A percentile compares a stretch with the other conserved stretches of the same genome.
These are phyloP conservation scores for Acrocalymma vagum DNA, from an alignment of 2,329 filamentous ascomycete species.

Conservation along the genomic window DNA sequence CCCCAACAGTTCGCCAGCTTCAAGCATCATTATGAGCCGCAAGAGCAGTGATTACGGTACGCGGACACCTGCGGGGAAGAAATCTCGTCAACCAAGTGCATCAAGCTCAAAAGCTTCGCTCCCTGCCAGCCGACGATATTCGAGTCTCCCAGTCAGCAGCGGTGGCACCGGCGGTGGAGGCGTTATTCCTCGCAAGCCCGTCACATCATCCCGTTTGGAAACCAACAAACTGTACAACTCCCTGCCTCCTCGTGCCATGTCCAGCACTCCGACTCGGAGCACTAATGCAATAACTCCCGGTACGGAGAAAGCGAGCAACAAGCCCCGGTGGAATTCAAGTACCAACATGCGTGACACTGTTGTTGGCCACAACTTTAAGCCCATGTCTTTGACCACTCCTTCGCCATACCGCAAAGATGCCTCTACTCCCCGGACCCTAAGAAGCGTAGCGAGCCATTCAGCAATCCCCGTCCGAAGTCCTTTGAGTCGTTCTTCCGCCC, in stretches of 20 bases:
- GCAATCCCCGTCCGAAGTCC: constrained; percentile 47
- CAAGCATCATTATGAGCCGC: constrained; percentile 67
- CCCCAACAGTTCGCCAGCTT: constrained; percentile 70
- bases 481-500: constrained; percentile 33
- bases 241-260: constrained; percentile 24
- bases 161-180: too few relatives aligned
- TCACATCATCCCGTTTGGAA: constrained; percentile 27
- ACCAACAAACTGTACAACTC: too few relatives aligned
- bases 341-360: constrained; percentile 48
- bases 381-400: constrained; percentile 42
- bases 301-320: constrained; percentile 35
- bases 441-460: constrained; percentile 41
- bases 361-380: constrained; percentile 50
- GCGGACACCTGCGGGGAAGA: constrained; percentile 56
- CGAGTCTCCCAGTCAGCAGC: constrained; percentile 57
- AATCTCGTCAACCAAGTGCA: constrained; percentile 57
- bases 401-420: constrained; percentile 38
- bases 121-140: constrained; percentile 55
- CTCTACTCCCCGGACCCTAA: constrained; percentile 24
- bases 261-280: constrained; percentile 32
- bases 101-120: constrained; percentile 51
- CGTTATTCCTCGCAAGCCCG: constrained; percentile 31
- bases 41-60: constrained; percentile 57
- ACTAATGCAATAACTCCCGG: constrained; percentile 28
- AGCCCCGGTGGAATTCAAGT: constrained; percentile 50